A percentile compares a stretch with the other conserved stretches of the same genome.
phyloP scores from a whole-genome alignment of 2,329 filamentous ascomycete species.

The Cercospora janseana region DNA sequence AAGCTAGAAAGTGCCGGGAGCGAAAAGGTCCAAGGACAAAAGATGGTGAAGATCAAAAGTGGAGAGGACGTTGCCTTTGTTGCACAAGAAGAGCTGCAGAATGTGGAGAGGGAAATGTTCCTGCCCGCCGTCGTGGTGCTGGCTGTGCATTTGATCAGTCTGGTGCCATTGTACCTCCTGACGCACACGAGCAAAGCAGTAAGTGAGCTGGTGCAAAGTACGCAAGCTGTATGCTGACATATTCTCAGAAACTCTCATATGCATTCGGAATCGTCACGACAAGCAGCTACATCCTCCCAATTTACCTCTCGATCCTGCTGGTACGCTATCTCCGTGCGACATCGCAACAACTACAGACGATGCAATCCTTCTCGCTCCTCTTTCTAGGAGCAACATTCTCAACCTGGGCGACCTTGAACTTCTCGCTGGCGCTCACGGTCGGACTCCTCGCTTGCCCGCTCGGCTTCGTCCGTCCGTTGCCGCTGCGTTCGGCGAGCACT shows the following conservation, averaged over 20 bases:
- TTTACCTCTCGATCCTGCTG: constrained; percentile 27
- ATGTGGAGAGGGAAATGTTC: constrained; percentile 64
- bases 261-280: constrained; percentile 49
- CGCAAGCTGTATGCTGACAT: not conserved
- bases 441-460: constrained; percentile 77
- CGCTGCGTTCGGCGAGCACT: constrained; percentile 10
- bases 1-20: constrained; percentile 31
- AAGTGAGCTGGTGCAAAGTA: constrained; percentile 38
- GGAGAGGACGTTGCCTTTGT: constrained; percentile 40
- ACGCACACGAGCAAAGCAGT: constrained; percentile 69
- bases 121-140: constrained; percentile 72
- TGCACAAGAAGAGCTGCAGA: constrained; percentile 40
- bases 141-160: constrained; percentile 70
- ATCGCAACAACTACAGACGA: constrained; percentile 69
- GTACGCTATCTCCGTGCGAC: constrained; percentile 22
- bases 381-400: constrained; percentile 88
- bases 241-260: constrained; percentile 47
- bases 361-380: constrained; percentile 90
- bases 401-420: constrained; percentile 91
- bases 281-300: constrained; percentile 39
- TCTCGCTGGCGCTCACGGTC: constrained; percentile 81
- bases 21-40: constrained; percentile 37
- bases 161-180: constrained; percentile 82
- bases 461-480: constrained; percentile 61
- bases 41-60: constrained; percentile 40